phyloP scores from a whole-genome alignment of 345 rosid genomes.

The Cardiospermum halicacabum region DNA sequence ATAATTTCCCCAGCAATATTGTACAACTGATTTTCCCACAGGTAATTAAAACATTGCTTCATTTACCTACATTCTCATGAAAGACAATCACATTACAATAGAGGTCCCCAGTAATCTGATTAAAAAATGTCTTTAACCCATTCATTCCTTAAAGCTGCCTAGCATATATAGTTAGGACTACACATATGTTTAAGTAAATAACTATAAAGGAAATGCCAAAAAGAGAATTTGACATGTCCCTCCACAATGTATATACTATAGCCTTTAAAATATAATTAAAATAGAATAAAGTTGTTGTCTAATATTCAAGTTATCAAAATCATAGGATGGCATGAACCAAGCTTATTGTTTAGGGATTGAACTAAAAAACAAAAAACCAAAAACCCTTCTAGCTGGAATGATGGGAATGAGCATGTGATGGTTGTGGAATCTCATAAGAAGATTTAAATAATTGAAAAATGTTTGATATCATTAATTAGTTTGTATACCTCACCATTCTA shows the following conservation, averaged over 20 bases:
- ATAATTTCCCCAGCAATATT: no score
- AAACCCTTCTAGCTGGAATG: slow-evolving; percentile 12
- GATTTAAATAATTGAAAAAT: slow-evolving; percentile 11
- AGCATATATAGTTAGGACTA: background rate
- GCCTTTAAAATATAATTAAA: background rate
- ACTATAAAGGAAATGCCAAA: slow-evolving; percentile 1
- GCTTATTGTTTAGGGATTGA: background rate
- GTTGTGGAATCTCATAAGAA: slow-evolving; percentile 13
- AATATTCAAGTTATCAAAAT: background rate
- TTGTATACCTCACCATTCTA: slow-evolving; percentile 6
- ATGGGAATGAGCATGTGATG: slow-evolving; percentile 13
- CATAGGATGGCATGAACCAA: background rate
- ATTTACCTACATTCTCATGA: no score
- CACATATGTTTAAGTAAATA: background rate
- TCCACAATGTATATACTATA: background rate
- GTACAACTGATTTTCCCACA: no score
- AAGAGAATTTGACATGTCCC: background rate
- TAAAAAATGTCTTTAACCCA: background rate
- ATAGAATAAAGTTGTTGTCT: slow-evolving; percentile 5
- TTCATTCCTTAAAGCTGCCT: background rate
- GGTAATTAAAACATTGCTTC: no score
- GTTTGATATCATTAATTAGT: slow-evolving; percentile 6
- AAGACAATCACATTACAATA: no score
- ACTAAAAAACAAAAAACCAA: slow-evolving; percentile 11
- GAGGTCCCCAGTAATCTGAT: no score